Evolutionary conservation across 1,284 basidiomycete species (phyloP).

Genomic region (Cryptococcus sp.): DNA sequence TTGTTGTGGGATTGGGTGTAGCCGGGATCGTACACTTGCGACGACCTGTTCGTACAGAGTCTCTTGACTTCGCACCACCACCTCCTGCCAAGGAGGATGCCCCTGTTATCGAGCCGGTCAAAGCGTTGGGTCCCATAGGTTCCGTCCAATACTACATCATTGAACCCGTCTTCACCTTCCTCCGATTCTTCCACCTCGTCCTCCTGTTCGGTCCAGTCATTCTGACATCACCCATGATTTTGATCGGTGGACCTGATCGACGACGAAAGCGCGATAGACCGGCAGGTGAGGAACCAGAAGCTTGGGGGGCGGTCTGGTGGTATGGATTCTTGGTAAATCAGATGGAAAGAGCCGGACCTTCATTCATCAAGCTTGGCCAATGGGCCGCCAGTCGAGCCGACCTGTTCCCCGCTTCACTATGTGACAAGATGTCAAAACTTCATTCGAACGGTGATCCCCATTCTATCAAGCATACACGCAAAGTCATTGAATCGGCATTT

Average conservation of each 20-base stretch:
- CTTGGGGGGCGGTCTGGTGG: constrained; percentile 92
- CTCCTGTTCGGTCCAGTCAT: constrained; percentile 85
- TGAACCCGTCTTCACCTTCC: constrained; percentile 80
- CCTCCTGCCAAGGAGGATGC: constrained; percentile 4
- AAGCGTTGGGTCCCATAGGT: constrained; percentile 12
- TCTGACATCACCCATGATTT: constrained; percentile 74
- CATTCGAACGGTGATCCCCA: constrained; percentile 90
- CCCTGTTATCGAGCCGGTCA: not conserved
- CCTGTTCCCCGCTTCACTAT: constrained; percentile 88
- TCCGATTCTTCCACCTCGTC: constrained; percentile 79
- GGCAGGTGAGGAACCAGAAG: constrained; percentile 56
- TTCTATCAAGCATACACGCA: constrained; percentile 72
- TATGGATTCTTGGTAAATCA: constrained; percentile 79
- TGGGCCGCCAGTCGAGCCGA: constrained; percentile 97
- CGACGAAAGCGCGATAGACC: constrained; percentile 40
- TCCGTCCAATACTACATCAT: constrained; percentile 54
- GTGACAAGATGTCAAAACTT: constrained; percentile 75
- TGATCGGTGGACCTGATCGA: constrained; percentile 60
- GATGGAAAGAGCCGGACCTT: constrained; percentile 94
- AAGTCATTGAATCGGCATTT: constrained; percentile 80
- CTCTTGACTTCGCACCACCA: constrained; percentile 19
- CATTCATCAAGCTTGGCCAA: constrained; percentile 97
- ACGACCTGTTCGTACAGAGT: constrained; percentile 25
- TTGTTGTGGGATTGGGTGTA: constrained; percentile 26
- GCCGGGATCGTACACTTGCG: constrained; percentile 23